Percentiles rank a stretch among this genome's conserved stretches.
Evolutionary conservation across 169 alveolate genomes (phyloP).

Genomic region (Theileria sp.): DNA sequence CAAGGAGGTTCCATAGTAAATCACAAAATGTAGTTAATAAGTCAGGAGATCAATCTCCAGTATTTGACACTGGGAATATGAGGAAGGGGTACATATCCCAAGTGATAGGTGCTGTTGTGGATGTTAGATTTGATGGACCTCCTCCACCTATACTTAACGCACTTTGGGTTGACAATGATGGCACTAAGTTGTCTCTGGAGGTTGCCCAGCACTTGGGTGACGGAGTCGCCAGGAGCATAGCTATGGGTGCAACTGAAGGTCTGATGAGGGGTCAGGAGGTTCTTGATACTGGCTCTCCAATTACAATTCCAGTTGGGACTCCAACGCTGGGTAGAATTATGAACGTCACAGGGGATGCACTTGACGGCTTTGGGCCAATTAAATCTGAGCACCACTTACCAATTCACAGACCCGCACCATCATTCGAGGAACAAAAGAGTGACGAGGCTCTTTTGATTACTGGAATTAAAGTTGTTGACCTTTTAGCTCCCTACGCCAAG

Average conservation of each 20-base stretch:
- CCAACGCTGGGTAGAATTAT: slow-evolving; percentile 92
- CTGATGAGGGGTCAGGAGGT: slow-evolving; percentile 93
- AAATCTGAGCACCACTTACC: slow-evolving; percentile 81
- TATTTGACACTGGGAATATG: slow-evolving; percentile 27
- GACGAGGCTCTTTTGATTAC: slow-evolving; percentile 91
- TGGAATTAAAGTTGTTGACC: slow-evolving; percentile 93
- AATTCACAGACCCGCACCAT: slow-evolving; percentile 95
- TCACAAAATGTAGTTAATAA: background rate
- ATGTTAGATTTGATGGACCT: slow-evolving; percentile 92
- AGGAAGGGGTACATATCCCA: slow-evolving; percentile 87
- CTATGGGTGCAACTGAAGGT: slow-evolving; percentile 98
- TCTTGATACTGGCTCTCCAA: slow-evolving; percentile 92
- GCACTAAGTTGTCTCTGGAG: slow-evolving; percentile 87
- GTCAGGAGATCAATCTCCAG: slow-evolving; percentile 17
- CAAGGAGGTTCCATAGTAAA: background rate
- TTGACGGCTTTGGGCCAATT: slow-evolving; percentile 95
- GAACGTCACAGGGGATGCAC: slow-evolving; percentile 97
- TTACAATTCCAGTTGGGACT: slow-evolving; percentile 89
- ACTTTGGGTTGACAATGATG: slow-evolving; percentile 87
- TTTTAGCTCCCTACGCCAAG: slow-evolving; percentile 95
- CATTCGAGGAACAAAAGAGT: slow-evolving; percentile 89
- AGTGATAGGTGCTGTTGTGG: slow-evolving; percentile 97
- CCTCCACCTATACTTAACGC: slow-evolving; percentile 94
- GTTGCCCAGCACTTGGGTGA: slow-evolving; percentile 96
- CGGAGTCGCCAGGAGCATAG: slow-evolving; percentile 88